Percentiles rank a stretch among this genome's conserved stretches.
Conservation (phyloP, 2,329 filamentous ascomycete species). For the Fusarium foetens region DNA sequence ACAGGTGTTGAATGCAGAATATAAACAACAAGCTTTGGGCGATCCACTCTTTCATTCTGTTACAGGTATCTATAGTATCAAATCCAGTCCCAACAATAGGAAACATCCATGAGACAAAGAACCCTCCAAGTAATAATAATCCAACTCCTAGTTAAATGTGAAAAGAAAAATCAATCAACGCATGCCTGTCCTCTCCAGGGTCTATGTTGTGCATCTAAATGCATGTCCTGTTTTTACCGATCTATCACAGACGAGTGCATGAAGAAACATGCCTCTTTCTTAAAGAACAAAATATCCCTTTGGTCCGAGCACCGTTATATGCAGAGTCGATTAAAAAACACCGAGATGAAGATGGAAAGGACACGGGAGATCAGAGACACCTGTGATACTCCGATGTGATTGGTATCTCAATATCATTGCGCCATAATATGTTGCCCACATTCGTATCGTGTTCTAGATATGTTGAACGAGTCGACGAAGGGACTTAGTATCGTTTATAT, state of each 20-base stretch:
- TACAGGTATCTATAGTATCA: conserved; percentile 37
- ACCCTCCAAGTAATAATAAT: neutral
- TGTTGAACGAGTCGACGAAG: neutral
- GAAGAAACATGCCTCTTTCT: conserved; percentile 24
- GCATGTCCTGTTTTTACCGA: conserved; percentile 31
- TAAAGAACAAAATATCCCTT: conserved; percentile 28
- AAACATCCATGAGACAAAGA: neutral
- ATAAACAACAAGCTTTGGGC: neutral
- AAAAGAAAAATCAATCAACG: neutral
- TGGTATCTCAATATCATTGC: conserved; percentile 22
- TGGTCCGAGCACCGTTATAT: conserved; percentile 29
- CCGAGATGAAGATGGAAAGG: conserved; percentile 10
- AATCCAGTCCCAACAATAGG: neutral
- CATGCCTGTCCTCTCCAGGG: conserved; percentile 14
- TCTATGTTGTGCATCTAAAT: conserved; percentile 38
- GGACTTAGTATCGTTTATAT: conserved; percentile 58
- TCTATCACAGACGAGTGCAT: conserved; percentile 36
- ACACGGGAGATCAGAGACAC: conserved; percentile 8
- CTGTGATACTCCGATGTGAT: conserved; percentile 3
- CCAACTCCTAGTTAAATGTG: conserved; percentile 30
- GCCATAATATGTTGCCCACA: conserved; percentile 18
- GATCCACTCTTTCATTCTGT: conserved; percentile 27
- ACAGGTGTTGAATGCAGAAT: neutral
- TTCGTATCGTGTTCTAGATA: conserved; percentile 5
- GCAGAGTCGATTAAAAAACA: conserved; percentile 2